These are phyloP conservation scores for Entophlyctis helioformis DNA, from an alignment of 192 early-diverging fungal genomes.

Conservation along the genomic window DNA sequence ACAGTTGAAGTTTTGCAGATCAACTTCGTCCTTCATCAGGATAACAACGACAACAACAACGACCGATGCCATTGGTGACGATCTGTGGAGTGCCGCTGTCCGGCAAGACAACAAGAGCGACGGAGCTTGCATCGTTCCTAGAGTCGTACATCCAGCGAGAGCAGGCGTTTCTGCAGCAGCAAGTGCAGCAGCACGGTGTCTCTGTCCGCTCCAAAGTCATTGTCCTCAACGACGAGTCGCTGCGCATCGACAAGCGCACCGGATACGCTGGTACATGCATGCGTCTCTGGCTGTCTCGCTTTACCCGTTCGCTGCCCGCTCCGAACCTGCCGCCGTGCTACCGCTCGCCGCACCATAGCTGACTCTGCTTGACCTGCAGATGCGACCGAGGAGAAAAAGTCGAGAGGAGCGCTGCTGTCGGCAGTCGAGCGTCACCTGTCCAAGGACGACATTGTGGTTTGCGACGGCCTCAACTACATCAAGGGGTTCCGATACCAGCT, in stretches of 20 bases:
- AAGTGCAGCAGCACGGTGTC: constrained; percentile 2
- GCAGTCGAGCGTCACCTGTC: constrained; percentile 77
- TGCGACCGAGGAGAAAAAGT: constrained; percentile 73
- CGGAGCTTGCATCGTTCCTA: constrained; percentile 53
- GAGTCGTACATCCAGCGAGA: constrained; percentile 14
- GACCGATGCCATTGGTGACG: constrained; percentile 60
- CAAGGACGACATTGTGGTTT: constrained; percentile 80
- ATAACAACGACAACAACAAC: no score
- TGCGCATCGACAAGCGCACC: constrained; percentile 42
- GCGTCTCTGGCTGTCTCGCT: no score
- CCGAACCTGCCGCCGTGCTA: no score
- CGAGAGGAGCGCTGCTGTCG: constrained; percentile 73
- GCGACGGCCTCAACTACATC: constrained; percentile 94
- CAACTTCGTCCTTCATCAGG: no score
- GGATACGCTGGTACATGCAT: constrained; percentile 49
- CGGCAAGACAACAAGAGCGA: constrained; percentile 79
- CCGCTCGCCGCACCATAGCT: constrained; percentile 14
- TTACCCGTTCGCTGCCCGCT: no score
- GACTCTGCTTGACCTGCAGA: no score
- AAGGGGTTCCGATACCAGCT: constrained; percentile 98
- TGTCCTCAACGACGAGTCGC: constrained; percentile 67
- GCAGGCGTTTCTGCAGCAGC: neutral
- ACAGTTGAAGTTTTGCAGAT: no score
- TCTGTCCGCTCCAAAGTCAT: constrained; percentile 20
- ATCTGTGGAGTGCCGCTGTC: constrained; percentile 79